These are phyloP conservation scores for Calophaca sinica DNA, from an alignment of 306 rosid species.

Conservation along the genomic window DNA sequence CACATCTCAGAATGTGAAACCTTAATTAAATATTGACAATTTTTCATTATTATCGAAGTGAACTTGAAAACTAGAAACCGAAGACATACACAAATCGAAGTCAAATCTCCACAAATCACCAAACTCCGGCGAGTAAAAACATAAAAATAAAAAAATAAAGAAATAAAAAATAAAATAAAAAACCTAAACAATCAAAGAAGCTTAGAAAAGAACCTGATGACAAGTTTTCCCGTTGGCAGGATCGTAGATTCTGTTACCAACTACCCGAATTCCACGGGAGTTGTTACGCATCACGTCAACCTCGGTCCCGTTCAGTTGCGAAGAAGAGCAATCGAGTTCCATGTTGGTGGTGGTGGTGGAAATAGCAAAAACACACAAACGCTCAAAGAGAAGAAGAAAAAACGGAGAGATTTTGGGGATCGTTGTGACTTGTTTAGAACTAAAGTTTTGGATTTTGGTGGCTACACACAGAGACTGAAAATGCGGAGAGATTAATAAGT, in stretches of 20 bases:
- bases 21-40: too few relatives aligned
- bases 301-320: background rate
- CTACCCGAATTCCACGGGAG: slow-evolving; percentile 52
- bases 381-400: background rate
- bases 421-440: background rate
- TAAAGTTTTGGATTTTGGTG: too few relatives aligned
- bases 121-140: too few relatives aligned
- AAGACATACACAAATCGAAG: too few relatives aligned
- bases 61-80: background rate
- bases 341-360: background rate
- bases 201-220: slow-evolving; percentile 61
- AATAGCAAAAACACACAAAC: background rate
- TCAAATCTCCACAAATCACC: too few relatives aligned
- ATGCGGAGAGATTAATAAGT: too few relatives aligned
- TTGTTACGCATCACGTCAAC: slow-evolving; percentile 40
- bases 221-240: slow-evolving; percentile 63
- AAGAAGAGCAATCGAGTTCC: background rate
- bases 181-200: too few relatives aligned
- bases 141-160: too few relatives aligned
- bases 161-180: too few relatives aligned
- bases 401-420: background rate
- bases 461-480: too few relatives aligned
- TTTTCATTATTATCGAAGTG: background rate
- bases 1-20: background rate
- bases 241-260: slow-evolving; percentile 63